Conservation (phyloP, 495 filamentous ascomycete species). For the Zalerion maritima region DNA sequence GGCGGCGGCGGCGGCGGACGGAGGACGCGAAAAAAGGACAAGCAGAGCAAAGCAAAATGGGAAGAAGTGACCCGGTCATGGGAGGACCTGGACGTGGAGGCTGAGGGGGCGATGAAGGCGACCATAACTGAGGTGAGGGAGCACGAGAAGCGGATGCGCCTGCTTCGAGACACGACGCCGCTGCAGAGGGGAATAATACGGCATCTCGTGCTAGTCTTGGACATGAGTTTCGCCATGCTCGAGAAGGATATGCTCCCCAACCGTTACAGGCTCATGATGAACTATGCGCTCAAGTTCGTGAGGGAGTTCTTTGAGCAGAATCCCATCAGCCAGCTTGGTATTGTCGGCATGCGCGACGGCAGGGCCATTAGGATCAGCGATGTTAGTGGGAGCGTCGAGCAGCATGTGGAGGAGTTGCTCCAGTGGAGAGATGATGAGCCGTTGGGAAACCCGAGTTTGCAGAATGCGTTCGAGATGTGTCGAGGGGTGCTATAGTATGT, state of each 20-base stretch:
- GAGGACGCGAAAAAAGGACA: constrained; percentile 11
- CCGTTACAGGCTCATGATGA: constrained; percentile 65
- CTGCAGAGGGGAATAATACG: constrained; percentile 93
- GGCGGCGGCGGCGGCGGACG: constrained; percentile 3
- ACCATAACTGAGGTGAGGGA: constrained; percentile 23
- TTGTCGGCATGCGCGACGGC: constrained; percentile 85
- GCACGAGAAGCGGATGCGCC: constrained; percentile 31
- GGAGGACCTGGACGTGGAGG: constrained; percentile 28
- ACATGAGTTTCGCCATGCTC: constrained; percentile 82
- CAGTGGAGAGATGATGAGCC: constrained; percentile 59
- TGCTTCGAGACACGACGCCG: constrained; percentile 84
- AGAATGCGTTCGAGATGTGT: constrained; percentile 93
- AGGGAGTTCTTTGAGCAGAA: constrained; percentile 97
- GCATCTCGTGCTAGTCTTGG: constrained; percentile 81
- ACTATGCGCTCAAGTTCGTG: constrained; percentile 77
- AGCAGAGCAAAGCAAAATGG: constrained; percentile 27
- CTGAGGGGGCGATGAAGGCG: constrained; percentile 24
- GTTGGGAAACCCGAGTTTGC: constrained; percentile 75
- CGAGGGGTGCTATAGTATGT: constrained; percentile 70
- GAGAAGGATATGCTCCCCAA: constrained; percentile 91
- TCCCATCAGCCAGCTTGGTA: constrained; percentile 88
- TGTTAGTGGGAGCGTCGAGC: constrained; percentile 78
- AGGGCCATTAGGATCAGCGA: constrained; percentile 73
- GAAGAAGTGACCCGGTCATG: constrained; percentile 34
- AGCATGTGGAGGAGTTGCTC: constrained; percentile 65